phyloP scores from a whole-genome alignment of 2,329 filamentous ascomycete genomes.

The Trichoderma arundinaceum region DNA sequence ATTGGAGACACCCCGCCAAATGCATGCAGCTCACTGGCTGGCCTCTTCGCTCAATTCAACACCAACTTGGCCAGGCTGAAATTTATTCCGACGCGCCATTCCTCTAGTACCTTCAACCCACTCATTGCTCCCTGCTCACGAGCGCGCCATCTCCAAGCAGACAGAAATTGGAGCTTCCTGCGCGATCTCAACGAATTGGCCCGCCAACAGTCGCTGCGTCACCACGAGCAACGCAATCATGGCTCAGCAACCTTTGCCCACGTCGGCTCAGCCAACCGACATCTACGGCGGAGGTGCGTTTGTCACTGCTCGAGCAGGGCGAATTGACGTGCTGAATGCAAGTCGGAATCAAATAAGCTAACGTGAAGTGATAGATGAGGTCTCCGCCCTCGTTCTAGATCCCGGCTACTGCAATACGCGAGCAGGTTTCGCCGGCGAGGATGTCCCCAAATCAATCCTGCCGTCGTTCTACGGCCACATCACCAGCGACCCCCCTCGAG shows the following conservation, averaged over 20 bases:
- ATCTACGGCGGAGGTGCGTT: constrained; percentile 66
- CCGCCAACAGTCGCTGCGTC: constrained; percentile 31
- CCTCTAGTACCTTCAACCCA: constrained; percentile 21
- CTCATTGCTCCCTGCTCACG: constrained; percentile 15
- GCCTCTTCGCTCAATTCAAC: constrained; percentile 19
- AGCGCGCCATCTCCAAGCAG: constrained; percentile 37
- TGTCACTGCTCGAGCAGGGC: constrained; percentile 34
- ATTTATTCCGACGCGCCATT: constrained; percentile 43
- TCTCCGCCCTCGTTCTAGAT: constrained; percentile 95
- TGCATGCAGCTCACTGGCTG: constrained; percentile 31
- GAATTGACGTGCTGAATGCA: constrained; percentile 16
- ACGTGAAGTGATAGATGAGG: constrained; percentile 72
- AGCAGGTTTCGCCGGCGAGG: constrained; percentile 96
- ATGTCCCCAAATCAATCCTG: constrained; percentile 90
- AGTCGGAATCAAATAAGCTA: constrained; percentile 33
- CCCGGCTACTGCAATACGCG: constrained; percentile 90
- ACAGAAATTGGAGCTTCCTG: constrained; percentile 31
- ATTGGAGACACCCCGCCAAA: constrained; percentile 33
- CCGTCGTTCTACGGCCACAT: constrained; percentile 84
- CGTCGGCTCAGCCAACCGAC: constrained; percentile 64
- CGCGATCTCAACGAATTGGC: constrained; percentile 40
- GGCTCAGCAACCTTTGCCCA: constrained; percentile 62
- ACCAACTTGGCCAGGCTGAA: constrained; percentile 39
- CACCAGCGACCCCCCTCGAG: constrained; percentile 53
- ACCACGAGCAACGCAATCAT: constrained; percentile 44